phyloP scores from a whole-genome alignment of 371 early-diverging fungal species.

The Mucor velutinosus region DNA sequence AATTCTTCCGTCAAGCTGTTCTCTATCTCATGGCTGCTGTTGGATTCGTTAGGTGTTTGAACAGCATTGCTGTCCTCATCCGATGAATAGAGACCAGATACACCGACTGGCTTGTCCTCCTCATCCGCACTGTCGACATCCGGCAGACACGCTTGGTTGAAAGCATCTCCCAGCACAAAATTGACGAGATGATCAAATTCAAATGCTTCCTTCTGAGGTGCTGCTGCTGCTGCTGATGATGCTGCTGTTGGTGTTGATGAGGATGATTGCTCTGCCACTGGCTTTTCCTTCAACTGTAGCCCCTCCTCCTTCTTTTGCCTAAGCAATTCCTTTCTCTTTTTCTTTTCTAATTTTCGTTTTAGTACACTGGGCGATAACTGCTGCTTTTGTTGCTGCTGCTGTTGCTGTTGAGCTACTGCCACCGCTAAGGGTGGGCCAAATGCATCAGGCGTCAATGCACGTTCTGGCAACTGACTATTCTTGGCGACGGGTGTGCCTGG shows the following conservation, averaged over 20 bases:
- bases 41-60: conserved; percentile 1
- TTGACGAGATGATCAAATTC: conserved; percentile 27
- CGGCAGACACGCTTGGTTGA: conserved; percentile 15
- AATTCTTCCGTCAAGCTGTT: not conserved
- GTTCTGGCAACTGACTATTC: conserved; percentile 36
- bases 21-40: not conserved
- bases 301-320: conserved; percentile 32
- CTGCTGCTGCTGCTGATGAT: conserved; percentile 1
- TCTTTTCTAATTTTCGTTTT: conserved; percentile 45
- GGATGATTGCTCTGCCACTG: not conserved
- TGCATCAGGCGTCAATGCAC: conserved; percentile 44
- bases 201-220: conserved; percentile 4
- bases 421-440: conserved; percentile 56
- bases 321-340: conserved; percentile 44
- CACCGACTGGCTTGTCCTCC: conserved; percentile 40
- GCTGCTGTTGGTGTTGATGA: not conserved
- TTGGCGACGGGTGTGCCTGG: conserved; percentile 54
- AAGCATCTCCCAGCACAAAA: conserved; percentile 47
- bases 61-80: conserved; percentile 2
- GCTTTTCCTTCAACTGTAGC: not conserved
- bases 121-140: conserved; percentile 11
- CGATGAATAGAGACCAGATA: conserved; percentile 27
- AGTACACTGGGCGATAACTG: conserved; percentile 29
- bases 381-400: conserved; percentile 41
- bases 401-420: conserved; percentile 58